These are phyloP conservation scores for Fraxinus xanthoxyloides DNA, from an alignment of 305 asterid species.

Conservation along the genomic window DNA sequence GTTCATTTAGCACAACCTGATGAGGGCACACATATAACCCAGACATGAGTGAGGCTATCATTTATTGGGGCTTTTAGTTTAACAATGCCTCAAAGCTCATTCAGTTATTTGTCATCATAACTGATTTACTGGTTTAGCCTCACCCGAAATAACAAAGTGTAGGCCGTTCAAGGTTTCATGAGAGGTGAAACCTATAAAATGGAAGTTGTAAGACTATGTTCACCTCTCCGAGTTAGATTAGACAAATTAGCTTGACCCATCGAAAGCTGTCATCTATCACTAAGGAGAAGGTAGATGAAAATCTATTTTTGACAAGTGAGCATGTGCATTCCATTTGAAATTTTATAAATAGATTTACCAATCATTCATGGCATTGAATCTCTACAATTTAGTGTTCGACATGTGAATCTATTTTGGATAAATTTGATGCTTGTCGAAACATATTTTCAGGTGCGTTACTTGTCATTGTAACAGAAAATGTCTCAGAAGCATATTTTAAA, in stretches of 20 bases:
- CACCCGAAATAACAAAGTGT: background rate
- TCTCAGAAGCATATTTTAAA: background rate
- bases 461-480: background rate
- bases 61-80: background rate
- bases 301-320: background rate
- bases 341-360: background rate
- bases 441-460: background rate
- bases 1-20: constrained; percentile 11
- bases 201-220: background rate
- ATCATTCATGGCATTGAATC: background rate
- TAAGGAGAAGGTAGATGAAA: background rate
- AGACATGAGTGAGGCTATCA: background rate
- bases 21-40: background rate
- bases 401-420: background rate
- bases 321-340: background rate
- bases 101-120: background rate
- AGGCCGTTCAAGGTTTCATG: background rate
- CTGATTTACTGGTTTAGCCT: background rate
- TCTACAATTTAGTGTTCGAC: background rate
- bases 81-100: background rate
- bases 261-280: background rate
- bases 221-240: background rate
- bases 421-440: background rate
- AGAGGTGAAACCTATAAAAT: background rate
- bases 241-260: background rate